A percentile compares a stretch with the other conserved stretches of the same genome.
Evolutionary conservation across 2,329 filamentous ascomycete species (phyloP).

Genomic region (Verticillium albo-atrum): DNA sequence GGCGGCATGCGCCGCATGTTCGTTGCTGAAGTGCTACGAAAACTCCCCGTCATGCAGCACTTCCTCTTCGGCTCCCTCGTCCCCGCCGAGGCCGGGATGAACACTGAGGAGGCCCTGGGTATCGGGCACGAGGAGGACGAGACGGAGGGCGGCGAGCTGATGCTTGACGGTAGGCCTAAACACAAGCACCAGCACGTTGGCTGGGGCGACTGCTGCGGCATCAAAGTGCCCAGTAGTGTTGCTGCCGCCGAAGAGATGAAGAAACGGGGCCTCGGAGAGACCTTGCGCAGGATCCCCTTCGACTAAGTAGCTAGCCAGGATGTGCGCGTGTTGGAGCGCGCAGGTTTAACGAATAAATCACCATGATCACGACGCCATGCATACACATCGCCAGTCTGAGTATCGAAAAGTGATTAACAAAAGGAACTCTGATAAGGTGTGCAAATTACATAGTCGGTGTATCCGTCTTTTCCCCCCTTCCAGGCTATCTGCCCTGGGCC

Average conservation of each 20-base stretch:
- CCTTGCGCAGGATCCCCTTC: constrained; percentile 73
- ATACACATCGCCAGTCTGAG: background rate
- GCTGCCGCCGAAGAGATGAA: constrained; percentile 85
- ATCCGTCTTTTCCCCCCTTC: background rate
- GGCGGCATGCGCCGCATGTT: constrained; percentile 97
- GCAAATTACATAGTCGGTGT: background rate
- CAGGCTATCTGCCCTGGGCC: background rate
- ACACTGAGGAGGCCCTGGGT: constrained; percentile 51
- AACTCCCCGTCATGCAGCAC: constrained; percentile 97
- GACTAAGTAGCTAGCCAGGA: constrained; percentile 46
- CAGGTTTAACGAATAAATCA: background rate
- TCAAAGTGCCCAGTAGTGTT: constrained; percentile 91
- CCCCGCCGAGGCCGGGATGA: constrained; percentile 79
- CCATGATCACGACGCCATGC: too few relatives aligned
- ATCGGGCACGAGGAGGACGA: constrained; percentile 42
- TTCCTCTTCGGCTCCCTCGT: constrained; percentile 89
- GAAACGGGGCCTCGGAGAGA: constrained; percentile 60
- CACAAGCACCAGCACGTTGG: constrained; percentile 67
- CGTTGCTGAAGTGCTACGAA: constrained; percentile 83
- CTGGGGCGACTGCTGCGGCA: constrained; percentile 97
- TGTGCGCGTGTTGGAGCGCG: background rate
- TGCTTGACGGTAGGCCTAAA: constrained; percentile 53
- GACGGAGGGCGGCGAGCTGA: constrained; percentile 52
- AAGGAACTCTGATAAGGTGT: background rate
- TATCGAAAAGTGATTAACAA: background rate